Evolutionary conservation across 73 alveolate species (phyloP), one percentile per base, ranked within the genome.

Genomic region (Stentor coeruleus): DNA sequence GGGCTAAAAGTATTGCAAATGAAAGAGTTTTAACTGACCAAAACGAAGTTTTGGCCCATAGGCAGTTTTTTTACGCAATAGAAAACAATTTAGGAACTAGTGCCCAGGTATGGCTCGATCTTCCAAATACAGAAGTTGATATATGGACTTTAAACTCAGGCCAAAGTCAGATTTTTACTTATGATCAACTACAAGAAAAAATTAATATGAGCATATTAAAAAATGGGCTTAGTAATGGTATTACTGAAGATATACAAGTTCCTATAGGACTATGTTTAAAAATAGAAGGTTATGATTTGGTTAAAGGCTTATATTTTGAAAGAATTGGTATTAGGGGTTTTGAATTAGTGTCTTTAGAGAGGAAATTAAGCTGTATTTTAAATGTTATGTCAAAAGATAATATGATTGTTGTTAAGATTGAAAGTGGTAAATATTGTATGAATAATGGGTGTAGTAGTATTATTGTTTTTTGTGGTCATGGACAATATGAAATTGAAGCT

Each of bases 11-110:
- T 28, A 20, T 11, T 20, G 37, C 15, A 20, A 66, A 11, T 28
- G 79, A 66, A 66, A 49, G 66, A 49, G n/a, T 40, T 20, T 31
- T 66, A 20, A 66, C 79, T 66, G 79, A 66, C 33, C n/a, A 66
- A 1, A 20, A 20, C 33, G 40, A 66, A 33, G 39, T 20, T 28
- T 20, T 31, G 1, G n/a, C 79, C 1, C 37, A 66, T 66, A 40
- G 79, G 79, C n/a, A 66, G n/a, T 66, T 66, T 40, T 20, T 66
- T 20, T 66, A 66, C 2, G 39, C 15, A 1, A 20, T 66, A 28
- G 40, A 66, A 20, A 66, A 66, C 33, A 66, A 33, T 33, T 33
- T 66, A 26, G 79, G 79, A 26, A 26, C 11, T 37, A 0, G 49
- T 20, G 39, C 39, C 0, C n/a, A 33, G n/a, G 37, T 66, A 28